Percentiles rank a stretch among this genome's conserved stretches.
Conservation (phyloP, 228 moss, liverwort and hornwort species). For the Sphagnum magellanicum region DNA sequence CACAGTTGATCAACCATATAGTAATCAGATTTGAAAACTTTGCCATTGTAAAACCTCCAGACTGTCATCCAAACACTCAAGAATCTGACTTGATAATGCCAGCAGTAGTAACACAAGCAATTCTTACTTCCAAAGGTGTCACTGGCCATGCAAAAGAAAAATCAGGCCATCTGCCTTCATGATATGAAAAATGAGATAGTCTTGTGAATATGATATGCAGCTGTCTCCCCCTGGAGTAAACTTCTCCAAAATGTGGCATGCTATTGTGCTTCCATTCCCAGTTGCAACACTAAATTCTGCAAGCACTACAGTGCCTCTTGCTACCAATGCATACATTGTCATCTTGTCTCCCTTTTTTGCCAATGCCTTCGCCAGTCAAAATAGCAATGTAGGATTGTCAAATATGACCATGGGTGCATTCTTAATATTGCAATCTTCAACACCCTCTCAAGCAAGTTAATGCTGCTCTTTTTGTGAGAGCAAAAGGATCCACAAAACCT, state of each 20-base stretch:
- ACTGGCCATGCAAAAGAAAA: slow-evolving; percentile 46
- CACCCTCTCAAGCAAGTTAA: too few species aligned
- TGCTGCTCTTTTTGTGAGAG: too few species aligned
- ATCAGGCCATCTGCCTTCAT: slow-evolving; percentile 44
- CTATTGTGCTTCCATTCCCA: slow-evolving; percentile 49
- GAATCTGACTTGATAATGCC: too few species aligned
- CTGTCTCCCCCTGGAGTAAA: slow-evolving; percentile 38
- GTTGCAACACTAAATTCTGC: slow-evolving; percentile 46
- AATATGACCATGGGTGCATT: too few species aligned
- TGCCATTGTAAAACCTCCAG: too few species aligned
- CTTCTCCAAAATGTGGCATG: slow-evolving; percentile 51
- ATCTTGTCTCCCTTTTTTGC: slow-evolving; percentile 15
- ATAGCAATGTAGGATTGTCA: too few species aligned
- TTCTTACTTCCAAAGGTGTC: slow-evolving; percentile 30
- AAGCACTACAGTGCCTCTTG: slow-evolving; percentile 43
- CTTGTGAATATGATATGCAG: slow-evolving; percentile 54
- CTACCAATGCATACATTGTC: slow-evolving; percentile 41
- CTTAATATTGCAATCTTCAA: too few species aligned
- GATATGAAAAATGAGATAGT: slow-evolving; percentile 39
- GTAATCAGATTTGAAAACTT: too few species aligned
- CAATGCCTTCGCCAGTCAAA: too few species aligned
- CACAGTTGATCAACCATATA: too few species aligned
- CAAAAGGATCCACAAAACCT: too few species aligned
- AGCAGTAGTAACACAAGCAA: neutral
- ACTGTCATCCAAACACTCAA: too few species aligned